A percentile compares a stretch with the other conserved stretches of the same genome.
phyloP scores from a whole-genome alignment of 352 stramenopile species.

The Phytophthora cajani region DNA sequence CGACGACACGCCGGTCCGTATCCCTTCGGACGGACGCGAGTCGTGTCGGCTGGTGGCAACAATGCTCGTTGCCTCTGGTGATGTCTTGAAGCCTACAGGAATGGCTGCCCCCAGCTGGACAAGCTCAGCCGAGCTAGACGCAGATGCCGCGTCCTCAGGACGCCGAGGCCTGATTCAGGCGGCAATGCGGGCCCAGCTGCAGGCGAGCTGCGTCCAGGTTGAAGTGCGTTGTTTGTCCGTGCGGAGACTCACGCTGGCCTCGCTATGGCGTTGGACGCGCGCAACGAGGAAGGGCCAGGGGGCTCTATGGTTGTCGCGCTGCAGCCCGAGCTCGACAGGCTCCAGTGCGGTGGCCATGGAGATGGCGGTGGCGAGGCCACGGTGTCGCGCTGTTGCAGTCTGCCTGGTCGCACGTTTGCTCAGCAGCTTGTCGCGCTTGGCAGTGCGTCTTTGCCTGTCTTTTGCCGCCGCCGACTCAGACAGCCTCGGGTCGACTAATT shows the following conservation, averaged over 20 bases:
- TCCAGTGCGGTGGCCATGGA: neutral
- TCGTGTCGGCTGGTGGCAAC: neutral
- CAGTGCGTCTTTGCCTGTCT: neutral
- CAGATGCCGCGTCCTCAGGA: neutral
- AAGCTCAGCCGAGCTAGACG: neutral
- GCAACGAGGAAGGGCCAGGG: neutral
- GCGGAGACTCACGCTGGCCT: too few relatives aligned
- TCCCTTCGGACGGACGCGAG: conserved; percentile 7
- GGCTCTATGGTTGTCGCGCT: neutral
- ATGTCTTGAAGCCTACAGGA: neutral
- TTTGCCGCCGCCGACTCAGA: neutral
- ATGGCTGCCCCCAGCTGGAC: neutral
- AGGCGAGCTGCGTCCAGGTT: neutral
- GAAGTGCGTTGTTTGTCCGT: neutral
- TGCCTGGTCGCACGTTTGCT: neutral
- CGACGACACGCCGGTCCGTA: conserved; percentile 17
- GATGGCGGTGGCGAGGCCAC: neutral
- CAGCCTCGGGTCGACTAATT: neutral
- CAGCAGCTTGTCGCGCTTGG: neutral
- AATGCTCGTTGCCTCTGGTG: neutral
- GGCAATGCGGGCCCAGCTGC: neutral
- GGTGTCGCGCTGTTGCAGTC: neutral
- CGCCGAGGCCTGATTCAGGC: neutral
- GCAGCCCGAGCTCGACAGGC: neutral
- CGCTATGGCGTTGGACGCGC: too few relatives aligned